Evolutionary conservation across 306 rosid species (phyloP).

Genomic region (Quercus engelmannii): DNA sequence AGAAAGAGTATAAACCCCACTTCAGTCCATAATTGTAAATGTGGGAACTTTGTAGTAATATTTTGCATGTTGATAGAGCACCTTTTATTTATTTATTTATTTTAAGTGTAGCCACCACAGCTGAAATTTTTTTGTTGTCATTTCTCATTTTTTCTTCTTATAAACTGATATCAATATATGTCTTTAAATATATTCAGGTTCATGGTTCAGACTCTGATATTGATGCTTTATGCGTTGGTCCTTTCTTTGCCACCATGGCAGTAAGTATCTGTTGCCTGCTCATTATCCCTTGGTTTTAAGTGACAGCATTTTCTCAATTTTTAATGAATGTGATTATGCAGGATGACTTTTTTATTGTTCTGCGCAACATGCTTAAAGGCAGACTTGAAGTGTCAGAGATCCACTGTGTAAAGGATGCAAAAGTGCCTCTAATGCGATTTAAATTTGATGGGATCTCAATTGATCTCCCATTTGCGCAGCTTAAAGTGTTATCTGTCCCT

Average conservation of each 20-base stretch:
- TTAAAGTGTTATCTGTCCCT: constrained; percentile 37
- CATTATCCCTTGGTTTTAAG: not conserved
- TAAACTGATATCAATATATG: not conserved
- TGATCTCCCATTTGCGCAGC: constrained; percentile 43
- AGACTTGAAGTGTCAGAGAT: constrained; percentile 42
- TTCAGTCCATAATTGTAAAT: not conserved
- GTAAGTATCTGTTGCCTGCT: constrained; percentile 28
- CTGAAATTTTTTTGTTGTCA: not conserved
- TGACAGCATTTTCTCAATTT: constrained; percentile 5
- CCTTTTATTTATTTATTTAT: too few species aligned
- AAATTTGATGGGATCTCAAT: constrained; percentile 45
- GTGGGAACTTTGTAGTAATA: not conserved
- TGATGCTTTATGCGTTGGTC: constrained; percentile 51
- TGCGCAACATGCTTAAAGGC: constrained; percentile 35
- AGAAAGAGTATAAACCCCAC: not conserved
- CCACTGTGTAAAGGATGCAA: constrained; percentile 42
- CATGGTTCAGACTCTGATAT: constrained; percentile 41
- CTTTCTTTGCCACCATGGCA: constrained; percentile 36
- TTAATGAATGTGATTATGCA: constrained; percentile 17
- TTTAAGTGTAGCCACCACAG: not conserved
- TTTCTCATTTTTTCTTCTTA: not conserved
- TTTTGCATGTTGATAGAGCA: not conserved
- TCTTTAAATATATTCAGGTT: constrained; percentile 30
- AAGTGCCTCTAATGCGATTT: constrained; percentile 46
- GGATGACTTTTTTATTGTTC: constrained; percentile 42